Evolutionary conservation across 768 basidiomycete species (phyloP), one percentile per base, ranked within the genome.

Genomic region (Fomitopsis pulvina): DNA sequence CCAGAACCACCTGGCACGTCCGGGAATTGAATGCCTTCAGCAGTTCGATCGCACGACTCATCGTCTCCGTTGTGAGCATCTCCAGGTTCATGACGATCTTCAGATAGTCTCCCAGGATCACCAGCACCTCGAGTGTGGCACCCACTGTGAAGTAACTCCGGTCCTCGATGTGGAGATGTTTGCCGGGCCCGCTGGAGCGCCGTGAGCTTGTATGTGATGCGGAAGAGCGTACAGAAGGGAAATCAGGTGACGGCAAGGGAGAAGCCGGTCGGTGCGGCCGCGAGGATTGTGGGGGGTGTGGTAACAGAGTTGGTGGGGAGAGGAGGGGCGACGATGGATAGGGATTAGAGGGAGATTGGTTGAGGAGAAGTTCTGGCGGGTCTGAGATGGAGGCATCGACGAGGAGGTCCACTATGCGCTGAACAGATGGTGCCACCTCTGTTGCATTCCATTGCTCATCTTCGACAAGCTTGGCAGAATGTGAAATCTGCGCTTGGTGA

Each of bases 21-120:
- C 96, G 74, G 26, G 95, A 98, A 66, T 99, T 99, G 74, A 95
- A 98, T 24, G 93, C 86, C 69, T 97, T 98, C 52, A 99, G 72
- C 63, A 94, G 94, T 66, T 99, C 96, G 56, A 98, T 90, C 22
- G 94, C 77, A 29, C 91, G 81, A 53, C 83, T 81, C 90, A 98
- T 95, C n/a, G 86, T 83, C 61, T 99, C 95, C 51, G 89, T 96
- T 42, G 91, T 93, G 45, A 99, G 74, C 66, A 89, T 79, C 29
- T 87, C 78, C 53, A 97, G 70, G 63, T 95, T 97, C 54, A 94
- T 76, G 43, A 97, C 82, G 38, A 98, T 76, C 54, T 80, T 80
- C 45, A 97, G 71, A 66, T 99, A 99, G 63, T 97, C 93, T 32
- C 82, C 62, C 14, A 97, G 71, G 2, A 95, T 71, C 16, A 70